phyloP scores from a whole-genome alignment of 2,329 filamentous ascomycete species.

The Alternaria novae-zelandiae region DNA sequence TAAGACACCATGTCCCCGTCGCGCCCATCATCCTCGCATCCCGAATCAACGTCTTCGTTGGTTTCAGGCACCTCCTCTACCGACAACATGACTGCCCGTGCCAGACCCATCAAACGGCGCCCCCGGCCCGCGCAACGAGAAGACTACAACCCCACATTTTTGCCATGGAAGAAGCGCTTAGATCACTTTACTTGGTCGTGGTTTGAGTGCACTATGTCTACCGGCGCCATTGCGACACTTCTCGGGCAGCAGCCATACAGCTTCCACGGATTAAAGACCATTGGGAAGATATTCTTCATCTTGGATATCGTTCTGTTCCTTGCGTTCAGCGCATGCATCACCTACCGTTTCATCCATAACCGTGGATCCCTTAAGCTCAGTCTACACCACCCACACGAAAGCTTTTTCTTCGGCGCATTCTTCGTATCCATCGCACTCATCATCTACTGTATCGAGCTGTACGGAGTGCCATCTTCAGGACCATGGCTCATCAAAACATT shows the following conservation, averaged over 20 bases:
- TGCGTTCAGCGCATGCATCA: conserved; percentile 64
- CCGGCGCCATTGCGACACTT: conserved; percentile 71
- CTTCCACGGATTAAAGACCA: conserved; percentile 67
- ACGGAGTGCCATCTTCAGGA: conserved; percentile 66
- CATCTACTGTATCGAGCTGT: conserved; percentile 56
- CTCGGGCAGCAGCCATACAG: conserved; percentile 62
- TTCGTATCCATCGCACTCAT: conserved; percentile 65
- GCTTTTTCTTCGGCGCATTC: conserved; percentile 74
- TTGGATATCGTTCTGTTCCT: conserved; percentile 70
- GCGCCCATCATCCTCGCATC: neutral
- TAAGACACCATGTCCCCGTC: neutral
- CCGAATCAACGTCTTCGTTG: neutral
- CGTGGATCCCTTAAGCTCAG: conserved; percentile 60
- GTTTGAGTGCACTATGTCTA: conserved; percentile 78
- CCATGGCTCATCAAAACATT: conserved; percentile 64
- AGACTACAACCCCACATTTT: conserved; percentile 12
- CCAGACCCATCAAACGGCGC: conserved; percentile 10
- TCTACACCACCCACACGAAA: conserved; percentile 69
- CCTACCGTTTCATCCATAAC: conserved; percentile 60
- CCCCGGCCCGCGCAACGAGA: conserved; percentile 2
- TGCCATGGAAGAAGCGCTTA: conserved; percentile 28
- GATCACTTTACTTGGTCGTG: conserved; percentile 59
- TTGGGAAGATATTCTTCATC: conserved; percentile 71
- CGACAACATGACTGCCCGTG: conserved; percentile 10
- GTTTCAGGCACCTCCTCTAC: neutral